phyloP scores from a whole-genome alignment of 257 asterid species.

The Schizonepeta tenuifolia region DNA sequence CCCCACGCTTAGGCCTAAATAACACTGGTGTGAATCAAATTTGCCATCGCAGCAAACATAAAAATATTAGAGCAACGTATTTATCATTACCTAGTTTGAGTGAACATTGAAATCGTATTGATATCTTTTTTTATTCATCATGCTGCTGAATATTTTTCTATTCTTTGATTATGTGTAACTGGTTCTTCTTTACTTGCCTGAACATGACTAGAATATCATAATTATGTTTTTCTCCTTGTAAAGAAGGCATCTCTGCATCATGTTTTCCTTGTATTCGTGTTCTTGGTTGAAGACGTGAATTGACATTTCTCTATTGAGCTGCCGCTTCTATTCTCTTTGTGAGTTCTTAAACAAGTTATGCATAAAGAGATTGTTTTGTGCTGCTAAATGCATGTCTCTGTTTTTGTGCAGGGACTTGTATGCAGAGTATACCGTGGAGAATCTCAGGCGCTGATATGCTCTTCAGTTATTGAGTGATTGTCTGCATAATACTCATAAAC shows the following conservation, averaged over 20 bases:
- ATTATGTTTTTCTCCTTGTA: background rate
- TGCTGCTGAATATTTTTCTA: background rate
- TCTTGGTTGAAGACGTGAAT: background rate
- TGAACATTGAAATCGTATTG: background rate
- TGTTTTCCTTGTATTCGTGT: background rate
- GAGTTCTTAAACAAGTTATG: background rate
- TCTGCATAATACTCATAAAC: conserved; percentile 13
- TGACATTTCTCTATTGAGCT: background rate
- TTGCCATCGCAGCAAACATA: background rate
- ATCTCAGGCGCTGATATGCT: conserved; percentile 63
- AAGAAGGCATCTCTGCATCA: background rate
- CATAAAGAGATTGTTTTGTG: background rate
- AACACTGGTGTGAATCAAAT: background rate
- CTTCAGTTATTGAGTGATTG: conserved; percentile 11
- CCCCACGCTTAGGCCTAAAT: background rate
- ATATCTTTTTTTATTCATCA: background rate
- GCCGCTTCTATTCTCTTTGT: background rate
- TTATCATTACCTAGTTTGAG: background rate
- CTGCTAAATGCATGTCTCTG: background rate
- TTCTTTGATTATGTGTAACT: background rate
- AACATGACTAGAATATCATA: background rate
- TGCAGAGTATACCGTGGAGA: conserved; percentile 74
- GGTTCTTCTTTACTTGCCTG: background rate
- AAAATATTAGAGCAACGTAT: background rate
- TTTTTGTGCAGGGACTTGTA: conserved; percentile 64